Evolutionary conservation across 805 yeast species (phyloP), one percentile per base, ranked within the genome.

Genomic region (Hanseniaspora clermontiae): DNA sequence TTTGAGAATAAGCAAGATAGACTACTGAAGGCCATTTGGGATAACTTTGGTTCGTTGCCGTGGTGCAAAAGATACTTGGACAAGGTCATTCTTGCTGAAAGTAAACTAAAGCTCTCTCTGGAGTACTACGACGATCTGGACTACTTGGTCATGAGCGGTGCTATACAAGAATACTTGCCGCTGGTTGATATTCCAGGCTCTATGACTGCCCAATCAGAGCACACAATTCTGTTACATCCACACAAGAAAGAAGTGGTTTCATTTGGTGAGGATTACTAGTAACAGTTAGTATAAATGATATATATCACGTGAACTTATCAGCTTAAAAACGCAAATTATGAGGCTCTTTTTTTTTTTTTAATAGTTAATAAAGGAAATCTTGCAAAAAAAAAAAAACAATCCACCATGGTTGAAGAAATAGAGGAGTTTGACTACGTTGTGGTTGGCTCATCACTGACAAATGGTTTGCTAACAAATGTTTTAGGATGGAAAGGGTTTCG

Each of bases 401-500:
- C n/a, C n/a, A 45, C 9, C 19, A 49, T 49, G 46, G 20, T n/a
- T n/a, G 19, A 49, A 15, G 20, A 27, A 38, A 81, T 93, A 7
- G 87, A 83, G 32, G 72, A 82, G 59, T 87, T 88, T 62, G 98
- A 93, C 66, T 95, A 93, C 14, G 75, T 93, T 34, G 85, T 93
- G 57, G 80, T 85, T 60, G 98, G 98, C 39, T 91, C 98, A 0
- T 97, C 97, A 3, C 74, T 93, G 43, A 83, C 82, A 1, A 96
- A 93, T 68, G 80, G 88, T 61, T 82, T 93, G 12, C 70, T 89
- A 50, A 96, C 97, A 0, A 95, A 97, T 12, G 91, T 97, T 0
- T 74, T 93, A 49, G 84, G 97, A 12, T 93, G 98, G 97, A 96
- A 88, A 63, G 98, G 98, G n/a, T 81, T 93, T n/a, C 81, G 78